Conservation (phyloP, 2,329 filamentous ascomycete genomes). For the Beauveria rudraprayagi region DNA sequence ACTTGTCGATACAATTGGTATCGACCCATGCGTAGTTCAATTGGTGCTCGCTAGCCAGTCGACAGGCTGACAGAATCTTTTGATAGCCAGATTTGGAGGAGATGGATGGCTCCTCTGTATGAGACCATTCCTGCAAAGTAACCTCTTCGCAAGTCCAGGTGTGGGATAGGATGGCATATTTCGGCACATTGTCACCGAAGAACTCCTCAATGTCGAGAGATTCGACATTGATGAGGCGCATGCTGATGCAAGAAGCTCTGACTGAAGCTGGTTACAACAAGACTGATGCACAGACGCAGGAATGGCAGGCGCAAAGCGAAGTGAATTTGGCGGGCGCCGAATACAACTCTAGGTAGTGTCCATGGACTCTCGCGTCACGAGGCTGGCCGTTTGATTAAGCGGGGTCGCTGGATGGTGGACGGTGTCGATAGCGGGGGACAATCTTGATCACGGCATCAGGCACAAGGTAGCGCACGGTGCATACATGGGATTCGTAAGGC, state of each 20-base stretch:
- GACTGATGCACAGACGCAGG: no score
- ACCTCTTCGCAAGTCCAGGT: constrained; percentile 14
- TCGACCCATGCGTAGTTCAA: constrained; percentile 22
- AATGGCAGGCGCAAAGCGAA: no score
- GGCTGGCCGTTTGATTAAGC: no score
- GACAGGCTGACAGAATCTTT: not conserved
- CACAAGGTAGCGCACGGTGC: no score
- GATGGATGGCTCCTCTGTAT: not conserved
- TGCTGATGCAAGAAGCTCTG: not conserved
- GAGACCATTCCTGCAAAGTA: not conserved
- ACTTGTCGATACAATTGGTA: constrained; percentile 11
- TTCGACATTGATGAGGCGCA: not conserved
- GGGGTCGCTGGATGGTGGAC: no score
- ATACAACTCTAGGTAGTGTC: no score
- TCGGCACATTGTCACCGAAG: constrained; percentile 11
- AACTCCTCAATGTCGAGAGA: not conserved
- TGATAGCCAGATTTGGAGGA: not conserved
- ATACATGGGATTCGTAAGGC: no score
- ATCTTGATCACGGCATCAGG: no score
- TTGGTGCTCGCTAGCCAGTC: not conserved
- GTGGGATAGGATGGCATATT: constrained; percentile 20
- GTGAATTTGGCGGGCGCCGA: no score
- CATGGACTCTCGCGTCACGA: no score
- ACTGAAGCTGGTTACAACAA: no score
- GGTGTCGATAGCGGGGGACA: no score